Evolutionary conservation across 75 land plant genomes (phyloP).

Genomic region (Selaginella tamariscina): DNA sequence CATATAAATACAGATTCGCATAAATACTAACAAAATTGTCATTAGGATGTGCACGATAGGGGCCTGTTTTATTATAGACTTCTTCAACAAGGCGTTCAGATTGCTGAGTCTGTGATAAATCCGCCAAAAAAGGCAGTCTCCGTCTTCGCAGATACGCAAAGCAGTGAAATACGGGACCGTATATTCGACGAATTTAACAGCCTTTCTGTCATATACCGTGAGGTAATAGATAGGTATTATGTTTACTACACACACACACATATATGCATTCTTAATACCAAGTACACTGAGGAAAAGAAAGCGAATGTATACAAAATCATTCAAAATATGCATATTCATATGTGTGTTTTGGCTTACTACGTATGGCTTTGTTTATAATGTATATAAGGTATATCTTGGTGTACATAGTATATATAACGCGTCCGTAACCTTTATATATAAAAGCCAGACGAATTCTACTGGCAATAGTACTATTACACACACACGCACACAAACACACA

Average conservation of each 20-base stretch:
- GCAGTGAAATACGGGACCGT: slow-evolving; percentile 89
- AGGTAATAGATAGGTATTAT: slow-evolving; percentile 35
- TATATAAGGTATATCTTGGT: background rate
- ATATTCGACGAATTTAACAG: slow-evolving; percentile 99
- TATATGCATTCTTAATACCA: background rate
- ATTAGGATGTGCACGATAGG: slow-evolving; percentile 97
- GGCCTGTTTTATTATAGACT: slow-evolving; percentile 93
- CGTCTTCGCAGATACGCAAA: slow-evolving; percentile 93
- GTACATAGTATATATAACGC: no score
- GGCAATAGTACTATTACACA: background rate
- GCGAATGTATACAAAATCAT: background rate
- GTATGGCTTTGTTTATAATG: background rate
- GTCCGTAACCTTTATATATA: background rate
- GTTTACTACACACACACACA: background rate
- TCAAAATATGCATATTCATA: background rate
- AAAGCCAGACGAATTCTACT: background rate
- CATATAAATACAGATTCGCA: no score
- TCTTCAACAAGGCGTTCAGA: slow-evolving; percentile 62
- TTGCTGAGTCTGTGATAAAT: slow-evolving; percentile 84
- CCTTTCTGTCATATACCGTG: slow-evolving; percentile 77
- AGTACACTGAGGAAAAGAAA: background rate
- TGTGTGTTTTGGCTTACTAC: background rate
- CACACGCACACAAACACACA: background rate
- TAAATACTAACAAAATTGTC: no score
- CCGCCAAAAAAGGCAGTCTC: slow-evolving; percentile 99